Conservation (phyloP, 345 rosid genomes). For the Angophora floribunda region DNA sequence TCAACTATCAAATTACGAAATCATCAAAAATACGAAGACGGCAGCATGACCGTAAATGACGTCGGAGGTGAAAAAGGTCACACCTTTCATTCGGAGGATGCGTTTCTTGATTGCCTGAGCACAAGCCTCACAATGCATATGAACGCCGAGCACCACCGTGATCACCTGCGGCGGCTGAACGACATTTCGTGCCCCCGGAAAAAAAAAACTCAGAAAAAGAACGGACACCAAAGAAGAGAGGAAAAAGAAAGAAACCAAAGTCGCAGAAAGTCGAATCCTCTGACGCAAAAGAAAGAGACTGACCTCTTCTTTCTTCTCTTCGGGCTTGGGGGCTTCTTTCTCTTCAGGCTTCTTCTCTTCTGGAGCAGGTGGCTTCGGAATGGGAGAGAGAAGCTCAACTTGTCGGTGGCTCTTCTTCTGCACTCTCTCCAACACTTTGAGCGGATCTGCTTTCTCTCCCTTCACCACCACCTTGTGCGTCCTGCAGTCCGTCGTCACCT, state of each 20-base stretch:
- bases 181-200: neutral
- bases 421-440: slow-evolving; percentile 68
- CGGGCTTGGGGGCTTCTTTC: slow-evolving; percentile 37
- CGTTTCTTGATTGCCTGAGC: slow-evolving; percentile 82
- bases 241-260: neutral
- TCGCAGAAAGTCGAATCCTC: neutral
- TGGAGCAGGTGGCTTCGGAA: slow-evolving; percentile 42
- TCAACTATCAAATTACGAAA: neutral
- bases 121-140: slow-evolving; percentile 98
- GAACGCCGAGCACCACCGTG: slow-evolving; percentile 59
- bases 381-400: slow-evolving; percentile 85
- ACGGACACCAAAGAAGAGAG: neutral
- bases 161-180: slow-evolving; percentile 48
- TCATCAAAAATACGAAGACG: neutral
- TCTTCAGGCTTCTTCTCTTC: slow-evolving; percentile 36
- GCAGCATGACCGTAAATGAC: neutral
- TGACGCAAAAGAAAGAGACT: neutral
- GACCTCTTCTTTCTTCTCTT: slow-evolving; percentile 77
- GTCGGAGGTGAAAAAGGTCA: neutral
- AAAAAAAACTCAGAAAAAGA: neutral
- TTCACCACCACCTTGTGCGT: slow-evolving; percentile 76
- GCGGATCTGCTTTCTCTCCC: slow-evolving; percentile 91
- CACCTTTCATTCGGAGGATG: slow-evolving; percentile 83
- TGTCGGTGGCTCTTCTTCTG: slow-evolving; percentile 77
- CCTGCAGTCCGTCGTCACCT: slow-evolving; percentile 76